phyloP scores from a whole-genome alignment of 139 green algal species.

The Auxenochlorella pyrenoidosa region DNA sequence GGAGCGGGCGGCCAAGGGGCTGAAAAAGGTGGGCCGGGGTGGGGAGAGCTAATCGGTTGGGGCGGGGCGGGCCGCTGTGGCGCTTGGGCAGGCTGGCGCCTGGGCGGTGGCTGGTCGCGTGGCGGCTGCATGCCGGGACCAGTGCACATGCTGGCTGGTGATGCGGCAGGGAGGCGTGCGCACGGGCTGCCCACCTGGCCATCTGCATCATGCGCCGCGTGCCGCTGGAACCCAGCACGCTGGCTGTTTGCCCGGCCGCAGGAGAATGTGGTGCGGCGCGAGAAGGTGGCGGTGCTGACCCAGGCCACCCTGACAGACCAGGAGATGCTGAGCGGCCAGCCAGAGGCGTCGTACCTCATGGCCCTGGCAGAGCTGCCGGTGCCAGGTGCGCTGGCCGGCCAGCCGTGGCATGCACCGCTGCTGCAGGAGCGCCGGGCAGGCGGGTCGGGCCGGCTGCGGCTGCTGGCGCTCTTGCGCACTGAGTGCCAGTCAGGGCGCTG shows the following conservation, averaged over 20 bases:
- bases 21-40: slow-evolving; percentile 56
- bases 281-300: slow-evolving; percentile 90
- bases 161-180: too few relatives aligned
- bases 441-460: neutral
- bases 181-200: neutral
- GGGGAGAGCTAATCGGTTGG: neutral
- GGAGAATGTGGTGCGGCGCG: slow-evolving; percentile 80
- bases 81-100: neutral
- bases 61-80: neutral
- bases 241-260: neutral
- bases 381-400: slow-evolving; percentile 3
- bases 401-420: too few relatives aligned
- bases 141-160: neutral
- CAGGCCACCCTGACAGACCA: slow-evolving; percentile 89
- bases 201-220: too few relatives aligned
- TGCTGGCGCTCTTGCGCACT: neutral
- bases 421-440: too few relatives aligned
- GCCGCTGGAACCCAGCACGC: too few relatives aligned
- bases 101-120: neutral
- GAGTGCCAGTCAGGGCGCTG: too few relatives aligned
- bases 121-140: neutral
- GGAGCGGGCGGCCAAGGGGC: slow-evolving; percentile 59
- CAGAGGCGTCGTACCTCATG: slow-evolving; percentile 73
- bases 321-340: slow-evolving; percentile 83
- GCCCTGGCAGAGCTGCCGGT: slow-evolving; percentile 52